phyloP scores from a whole-genome alignment of 306 rosid species.

The Acacia melanoxylon region DNA sequence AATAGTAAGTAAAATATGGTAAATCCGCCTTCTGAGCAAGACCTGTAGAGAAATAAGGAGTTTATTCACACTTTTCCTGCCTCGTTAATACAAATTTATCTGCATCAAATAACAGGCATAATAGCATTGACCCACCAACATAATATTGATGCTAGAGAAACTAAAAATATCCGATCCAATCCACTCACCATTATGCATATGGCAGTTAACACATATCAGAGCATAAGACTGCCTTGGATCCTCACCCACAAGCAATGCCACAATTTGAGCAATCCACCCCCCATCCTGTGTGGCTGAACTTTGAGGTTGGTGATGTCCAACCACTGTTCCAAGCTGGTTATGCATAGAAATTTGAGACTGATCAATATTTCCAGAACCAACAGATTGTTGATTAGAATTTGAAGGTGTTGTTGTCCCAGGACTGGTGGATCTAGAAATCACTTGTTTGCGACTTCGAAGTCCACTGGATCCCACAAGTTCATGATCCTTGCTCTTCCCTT shows the following conservation, averaged over 20 bases:
- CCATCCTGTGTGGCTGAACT: constrained; percentile 58
- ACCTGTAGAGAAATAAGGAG: constrained; percentile 52
- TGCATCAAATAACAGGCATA: not conserved
- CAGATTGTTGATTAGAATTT: constrained; percentile 46
- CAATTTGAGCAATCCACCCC: constrained; percentile 84
- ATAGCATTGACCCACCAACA: not conserved
- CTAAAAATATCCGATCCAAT: not conserved
- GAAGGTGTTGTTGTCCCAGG: constrained; percentile 41
- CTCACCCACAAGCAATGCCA: constrained; percentile 93
- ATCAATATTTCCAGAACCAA: constrained; percentile 42
- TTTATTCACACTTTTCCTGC: constrained; percentile 13
- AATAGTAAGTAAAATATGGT: constrained; percentile 78
- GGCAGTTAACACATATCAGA: constrained; percentile 90
- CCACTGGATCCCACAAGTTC: constrained; percentile 59
- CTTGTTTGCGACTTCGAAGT: constrained; percentile 76
- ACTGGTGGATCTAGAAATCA: constrained; percentile 44
- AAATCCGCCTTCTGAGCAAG: constrained; percentile 86
- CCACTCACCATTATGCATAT: constrained; percentile 89
- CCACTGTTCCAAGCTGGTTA: constrained; percentile 52
- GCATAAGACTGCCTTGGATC: constrained; percentile 91
- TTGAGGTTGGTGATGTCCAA: constrained; percentile 64
- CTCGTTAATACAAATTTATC: not conserved
- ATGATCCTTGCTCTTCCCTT: constrained; percentile 64
- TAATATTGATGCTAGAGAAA: not conserved
- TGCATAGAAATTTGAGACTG: constrained; percentile 43